These are phyloP conservation scores for Wickerhamiella qilinensis DNA, from an alignment of 805 yeast species.

Conservation along the genomic window DNA sequence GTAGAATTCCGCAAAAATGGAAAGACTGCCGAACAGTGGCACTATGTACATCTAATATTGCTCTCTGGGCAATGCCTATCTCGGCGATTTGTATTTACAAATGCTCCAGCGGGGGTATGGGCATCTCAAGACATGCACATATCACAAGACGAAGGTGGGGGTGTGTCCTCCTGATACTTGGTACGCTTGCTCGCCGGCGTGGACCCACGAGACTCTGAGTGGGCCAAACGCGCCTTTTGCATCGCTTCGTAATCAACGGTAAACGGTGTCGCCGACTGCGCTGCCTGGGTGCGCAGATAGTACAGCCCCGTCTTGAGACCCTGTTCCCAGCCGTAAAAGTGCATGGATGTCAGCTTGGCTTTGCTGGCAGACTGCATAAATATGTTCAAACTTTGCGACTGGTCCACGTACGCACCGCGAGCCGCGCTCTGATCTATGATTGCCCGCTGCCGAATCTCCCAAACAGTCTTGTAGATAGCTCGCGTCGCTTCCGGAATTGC, in stretches of 20 bases:
- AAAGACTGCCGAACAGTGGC: no score
- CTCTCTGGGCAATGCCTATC: no score
- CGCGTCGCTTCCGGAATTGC: conserved; percentile 57
- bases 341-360: conserved; percentile 93
- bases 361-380: conserved; percentile 75
- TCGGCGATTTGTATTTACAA: no score
- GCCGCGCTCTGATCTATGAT: conserved; percentile 74
- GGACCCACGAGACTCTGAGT: neutral
- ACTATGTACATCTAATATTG: no score
- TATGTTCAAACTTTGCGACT: conserved; percentile 86
- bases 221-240: conserved; percentile 10
- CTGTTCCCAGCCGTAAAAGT: conserved; percentile 93
- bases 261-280: conserved; percentile 86
- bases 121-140: conserved; percentile 4
- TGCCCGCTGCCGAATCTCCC: conserved; percentile 77
- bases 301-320: conserved; percentile 97
- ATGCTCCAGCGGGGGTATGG: no score
- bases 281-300: conserved; percentile 89
- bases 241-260: conserved; percentile 36
- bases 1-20: no score
- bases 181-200: neutral
- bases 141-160: conserved; percentile 6
- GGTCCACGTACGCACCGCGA: conserved; percentile 54
- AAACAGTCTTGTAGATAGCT: conserved; percentile 66
- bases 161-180: neutral